Percentiles rank a stretch among this genome's conserved stretches.
Conservation (phyloP, 139 green algal species). For the Monoraphidium neglectum region DNA sequence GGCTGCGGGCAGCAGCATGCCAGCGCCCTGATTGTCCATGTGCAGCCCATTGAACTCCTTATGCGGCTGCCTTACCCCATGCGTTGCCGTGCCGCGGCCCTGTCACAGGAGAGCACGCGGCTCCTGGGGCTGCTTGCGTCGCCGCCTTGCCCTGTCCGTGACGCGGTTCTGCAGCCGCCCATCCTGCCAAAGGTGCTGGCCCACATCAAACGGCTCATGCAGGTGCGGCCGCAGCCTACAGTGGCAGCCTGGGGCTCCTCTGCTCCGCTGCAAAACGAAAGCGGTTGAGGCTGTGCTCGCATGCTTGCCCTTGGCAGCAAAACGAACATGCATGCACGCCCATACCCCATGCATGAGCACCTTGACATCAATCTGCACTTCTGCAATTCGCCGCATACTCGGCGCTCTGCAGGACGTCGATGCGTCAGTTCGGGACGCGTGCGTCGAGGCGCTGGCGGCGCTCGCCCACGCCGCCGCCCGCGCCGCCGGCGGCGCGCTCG, state of each 20-base stretch:
- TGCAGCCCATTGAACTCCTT: not conserved
- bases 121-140: conserved; percentile 35
- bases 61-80: not conserved
- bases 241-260: no score
- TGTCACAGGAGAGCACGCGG: conserved; percentile 35
- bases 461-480: conserved; percentile 32
- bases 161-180: conserved; percentile 31
- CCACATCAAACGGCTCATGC: conserved; percentile 39
- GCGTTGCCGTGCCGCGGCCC: not conserved
- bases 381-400: not conserved
- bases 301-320: no score
- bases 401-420: conserved; percentile 42
- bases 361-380: not conserved
- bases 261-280: no score
- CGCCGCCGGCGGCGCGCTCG: not conserved
- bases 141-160: conserved; percentile 22
- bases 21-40: not conserved
- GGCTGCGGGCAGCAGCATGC: not conserved
- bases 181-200: conserved; percentile 35
- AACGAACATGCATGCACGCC: not conserved
- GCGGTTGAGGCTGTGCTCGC: no score
- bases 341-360: not conserved
- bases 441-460: conserved; percentile 33
- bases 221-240: no score
- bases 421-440: conserved; percentile 36